Conservation (phyloP, 1,284 basidiomycete species). For the Ganoderma leucocontextum region DNA sequence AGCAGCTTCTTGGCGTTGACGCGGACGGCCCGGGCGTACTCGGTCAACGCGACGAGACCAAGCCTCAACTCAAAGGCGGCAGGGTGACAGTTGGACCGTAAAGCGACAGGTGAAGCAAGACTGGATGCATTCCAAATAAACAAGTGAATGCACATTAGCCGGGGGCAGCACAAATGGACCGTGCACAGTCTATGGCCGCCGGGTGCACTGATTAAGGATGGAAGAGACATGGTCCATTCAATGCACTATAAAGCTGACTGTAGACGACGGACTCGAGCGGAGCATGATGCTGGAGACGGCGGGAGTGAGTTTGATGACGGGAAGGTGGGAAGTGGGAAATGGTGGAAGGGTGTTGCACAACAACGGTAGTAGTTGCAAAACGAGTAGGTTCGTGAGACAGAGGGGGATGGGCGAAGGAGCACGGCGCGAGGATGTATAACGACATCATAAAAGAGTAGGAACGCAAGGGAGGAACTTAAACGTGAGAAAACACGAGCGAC, state of each 20-base stretch:
- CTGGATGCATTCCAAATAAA: neutral
- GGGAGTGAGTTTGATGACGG: neutral
- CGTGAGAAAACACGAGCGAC: neutral
- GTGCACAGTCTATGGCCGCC: neutral
- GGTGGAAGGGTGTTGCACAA: neutral
- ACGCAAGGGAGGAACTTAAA: neutral
- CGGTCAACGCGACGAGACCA: neutral
- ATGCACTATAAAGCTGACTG: neutral
- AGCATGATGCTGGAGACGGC: neutral
- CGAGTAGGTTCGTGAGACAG: neutral
- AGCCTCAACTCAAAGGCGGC: neutral
- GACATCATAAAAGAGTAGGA: neutral
- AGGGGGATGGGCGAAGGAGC: neutral
- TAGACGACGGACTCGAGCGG: neutral
- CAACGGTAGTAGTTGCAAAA: neutral
- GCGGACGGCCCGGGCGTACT: too few relatives aligned
- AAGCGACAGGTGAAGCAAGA: conserved; percentile 1
- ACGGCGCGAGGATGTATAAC: neutral
- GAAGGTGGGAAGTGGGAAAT: neutral
- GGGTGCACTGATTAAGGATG: neutral
- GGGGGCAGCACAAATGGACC: neutral
- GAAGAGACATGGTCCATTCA: neutral
- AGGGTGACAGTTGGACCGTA: too few relatives aligned
- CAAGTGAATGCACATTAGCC: neutral
- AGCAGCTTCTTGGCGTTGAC: too few relatives aligned